phyloP scores from a whole-genome alignment of 2,329 filamentous ascomycete species.

The Juglanconis juglandina region DNA sequence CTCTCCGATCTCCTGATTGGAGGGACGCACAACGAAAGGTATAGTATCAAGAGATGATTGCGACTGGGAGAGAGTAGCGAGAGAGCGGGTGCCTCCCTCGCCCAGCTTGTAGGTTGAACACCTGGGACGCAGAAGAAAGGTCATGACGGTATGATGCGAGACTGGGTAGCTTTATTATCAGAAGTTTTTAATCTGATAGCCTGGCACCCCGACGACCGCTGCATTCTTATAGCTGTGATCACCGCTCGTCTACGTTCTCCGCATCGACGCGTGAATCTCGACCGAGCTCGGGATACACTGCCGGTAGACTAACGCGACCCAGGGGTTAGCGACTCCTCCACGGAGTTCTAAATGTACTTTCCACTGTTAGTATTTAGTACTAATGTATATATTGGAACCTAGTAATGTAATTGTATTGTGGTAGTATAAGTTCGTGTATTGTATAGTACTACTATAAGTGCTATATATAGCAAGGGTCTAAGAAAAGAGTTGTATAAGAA shows the following conservation, averaged over 20 bases:
- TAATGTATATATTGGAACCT: too few relatives aligned
- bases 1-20: slow-evolving; percentile 37
- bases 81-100: not conserved
- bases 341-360: too few relatives aligned
- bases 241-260: slow-evolving; percentile 10
- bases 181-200: not conserved
- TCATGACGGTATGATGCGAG: not conserved
- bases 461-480: too few relatives aligned
- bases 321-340: too few relatives aligned
- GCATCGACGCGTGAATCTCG: slow-evolving; percentile 18
- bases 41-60: not conserved
- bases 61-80: not conserved
- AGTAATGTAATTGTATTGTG: too few relatives aligned
- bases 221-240: slow-evolving; percentile 24
- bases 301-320: not conserved
- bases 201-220: too few relatives aligned
- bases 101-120: not conserved
- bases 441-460: too few relatives aligned
- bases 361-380: too few relatives aligned
- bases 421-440: too few relatives aligned
- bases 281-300: slow-evolving; percentile 29
- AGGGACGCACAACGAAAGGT: slow-evolving; percentile 31
- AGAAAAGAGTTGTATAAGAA: too few relatives aligned
- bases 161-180: not conserved
- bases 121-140: not conserved